phyloP scores from a whole-genome alignment of 768 basidiomycete genomes.

The Lactarius evosmus region DNA sequence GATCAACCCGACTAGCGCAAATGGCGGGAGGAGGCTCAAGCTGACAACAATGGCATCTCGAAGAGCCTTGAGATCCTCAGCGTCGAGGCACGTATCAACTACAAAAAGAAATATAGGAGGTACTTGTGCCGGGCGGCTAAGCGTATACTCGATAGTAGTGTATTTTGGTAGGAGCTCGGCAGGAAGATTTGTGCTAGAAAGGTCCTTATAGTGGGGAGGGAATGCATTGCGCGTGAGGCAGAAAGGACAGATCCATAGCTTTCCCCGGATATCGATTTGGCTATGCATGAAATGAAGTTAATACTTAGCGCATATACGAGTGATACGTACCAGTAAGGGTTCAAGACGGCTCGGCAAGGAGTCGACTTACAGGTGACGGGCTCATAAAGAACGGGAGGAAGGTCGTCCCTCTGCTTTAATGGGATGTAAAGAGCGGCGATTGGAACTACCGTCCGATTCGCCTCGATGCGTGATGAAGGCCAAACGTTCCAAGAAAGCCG shows the following conservation, averaged over 20 bases:
- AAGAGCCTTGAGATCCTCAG: slow-evolving; percentile 93
- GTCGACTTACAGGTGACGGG: slow-evolving; percentile 98
- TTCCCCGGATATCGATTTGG: slow-evolving; percentile 97
- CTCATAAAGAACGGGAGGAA: slow-evolving; percentile 95
- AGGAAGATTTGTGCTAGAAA: slow-evolving; percentile 94
- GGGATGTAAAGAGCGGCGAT: slow-evolving; percentile 98
- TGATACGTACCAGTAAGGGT: slow-evolving; percentile 84
- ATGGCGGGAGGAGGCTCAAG: slow-evolving; percentile 88
- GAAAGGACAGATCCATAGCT: slow-evolving; percentile 99
- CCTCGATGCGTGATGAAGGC: slow-evolving; percentile 97
- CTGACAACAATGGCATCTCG: slow-evolving; percentile 94
- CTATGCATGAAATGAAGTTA: slow-evolving; percentile 41
- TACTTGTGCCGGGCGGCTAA: slow-evolving; percentile 83
- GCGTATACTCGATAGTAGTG: slow-evolving; percentile 99
- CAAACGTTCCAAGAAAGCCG: slow-evolving; percentile 98
- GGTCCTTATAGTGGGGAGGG: slow-evolving; percentile 98
- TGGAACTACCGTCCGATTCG: slow-evolving; percentile 95
- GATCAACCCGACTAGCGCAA: slow-evolving; percentile 91
- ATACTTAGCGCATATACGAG: slow-evolving; percentile 14
- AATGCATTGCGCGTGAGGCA: slow-evolving; percentile 96
- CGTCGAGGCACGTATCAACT: slow-evolving; percentile 94
- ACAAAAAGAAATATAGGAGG: slow-evolving; percentile 98
- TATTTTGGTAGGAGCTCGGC: slow-evolving; percentile 96
- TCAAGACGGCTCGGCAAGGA: slow-evolving; percentile 88
- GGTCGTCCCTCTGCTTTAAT: slow-evolving; percentile 87